Conservation (phyloP, 83 land plant species). For the Diphasiastrum complanatum region DNA sequence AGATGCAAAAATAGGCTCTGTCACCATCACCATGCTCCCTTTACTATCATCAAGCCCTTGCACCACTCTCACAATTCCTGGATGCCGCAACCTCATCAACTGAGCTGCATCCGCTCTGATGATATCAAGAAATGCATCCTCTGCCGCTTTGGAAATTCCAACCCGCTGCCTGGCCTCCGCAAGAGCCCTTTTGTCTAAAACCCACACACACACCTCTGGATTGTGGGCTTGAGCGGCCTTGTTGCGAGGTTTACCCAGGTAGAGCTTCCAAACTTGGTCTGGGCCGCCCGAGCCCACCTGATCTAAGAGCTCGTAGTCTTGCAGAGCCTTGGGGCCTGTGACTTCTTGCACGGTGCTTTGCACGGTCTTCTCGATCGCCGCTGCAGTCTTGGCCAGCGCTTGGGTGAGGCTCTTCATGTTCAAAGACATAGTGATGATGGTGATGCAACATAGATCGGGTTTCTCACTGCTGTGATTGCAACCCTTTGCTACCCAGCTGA, state of each 20-base stretch:
- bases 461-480: too few relatives aligned
- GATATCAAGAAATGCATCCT: slow-evolving; percentile 83
- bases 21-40: slow-evolving; percentile 94
- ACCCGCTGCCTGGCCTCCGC: slow-evolving; percentile 61
- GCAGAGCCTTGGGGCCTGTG: slow-evolving; percentile 85
- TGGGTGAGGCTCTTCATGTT: slow-evolving; percentile 92
- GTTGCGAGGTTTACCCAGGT: slow-evolving; percentile 54
- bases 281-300: slow-evolving; percentile 99
- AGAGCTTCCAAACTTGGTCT: slow-evolving; percentile 79
- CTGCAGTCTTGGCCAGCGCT: slow-evolving; percentile 92
- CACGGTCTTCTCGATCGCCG: slow-evolving; percentile 90
- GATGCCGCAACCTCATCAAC: slow-evolving; percentile 76
- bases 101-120: slow-evolving; percentile 69
- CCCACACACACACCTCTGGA: slow-evolving; percentile 81
- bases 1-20: slow-evolving; percentile 91
- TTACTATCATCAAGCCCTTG: slow-evolving; percentile 93
- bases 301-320: slow-evolving; percentile 85
- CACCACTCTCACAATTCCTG: slow-evolving; percentile 88
- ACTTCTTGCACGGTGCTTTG: slow-evolving; percentile 94
- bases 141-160: slow-evolving; percentile 77
- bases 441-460: too few relatives aligned
- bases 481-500: too few relatives aligned
- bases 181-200: slow-evolving; percentile 74
- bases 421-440: slow-evolving; percentile 76
- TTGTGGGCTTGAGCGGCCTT: slow-evolving; percentile 54